Evolutionary conservation across 2,329 filamentous ascomycete species (phyloP).

Genomic region (Aspergillus brunneoviolaceus): DNA sequence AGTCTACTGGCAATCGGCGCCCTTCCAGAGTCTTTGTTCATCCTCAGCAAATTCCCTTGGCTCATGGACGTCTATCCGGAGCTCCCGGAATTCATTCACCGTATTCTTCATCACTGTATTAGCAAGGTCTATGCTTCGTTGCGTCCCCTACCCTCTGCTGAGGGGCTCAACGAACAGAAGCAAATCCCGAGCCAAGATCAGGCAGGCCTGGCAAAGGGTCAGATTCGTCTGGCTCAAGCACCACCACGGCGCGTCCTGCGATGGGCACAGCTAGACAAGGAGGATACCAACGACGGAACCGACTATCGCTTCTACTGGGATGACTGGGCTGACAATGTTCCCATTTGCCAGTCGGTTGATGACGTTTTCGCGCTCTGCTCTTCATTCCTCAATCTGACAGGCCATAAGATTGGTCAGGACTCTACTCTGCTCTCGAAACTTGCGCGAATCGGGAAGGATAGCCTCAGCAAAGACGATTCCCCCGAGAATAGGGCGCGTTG

Average conservation of each 20-base stretch:
- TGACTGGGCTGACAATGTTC: constrained; percentile 92
- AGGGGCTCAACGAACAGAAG: constrained; percentile 49
- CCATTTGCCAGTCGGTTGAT: constrained; percentile 83
- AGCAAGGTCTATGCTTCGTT: constrained; percentile 67
- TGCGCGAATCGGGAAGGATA: constrained; percentile 78
- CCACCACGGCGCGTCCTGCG: constrained; percentile 67
- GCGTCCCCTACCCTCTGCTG: constrained; percentile 47
- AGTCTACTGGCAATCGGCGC: constrained; percentile 88
- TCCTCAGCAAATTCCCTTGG: constrained; percentile 91
- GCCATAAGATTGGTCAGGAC: constrained; percentile 86
- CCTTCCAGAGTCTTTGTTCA: constrained; percentile 86
- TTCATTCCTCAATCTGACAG: constrained; percentile 80
- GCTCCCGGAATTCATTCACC: constrained; percentile 76
- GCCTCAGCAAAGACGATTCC: constrained; percentile 68
- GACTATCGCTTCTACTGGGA: constrained; percentile 95
- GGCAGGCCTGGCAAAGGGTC: constrained; percentile 66
- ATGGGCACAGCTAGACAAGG: constrained; percentile 81
- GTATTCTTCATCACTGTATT: constrained; percentile 79
- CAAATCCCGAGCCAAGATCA: constrained; percentile 62
- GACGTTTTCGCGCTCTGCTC: constrained; percentile 86
- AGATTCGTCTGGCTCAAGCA: constrained; percentile 60
- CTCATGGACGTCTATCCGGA: constrained; percentile 81
- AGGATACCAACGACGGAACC: constrained; percentile 70
- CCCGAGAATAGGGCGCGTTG: constrained; percentile 72
- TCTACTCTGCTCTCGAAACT: constrained; percentile 75